Base-by-base conservation (phyloP, 805 yeast genomes). In the Sugiyamaella valdiviana region DNA sequence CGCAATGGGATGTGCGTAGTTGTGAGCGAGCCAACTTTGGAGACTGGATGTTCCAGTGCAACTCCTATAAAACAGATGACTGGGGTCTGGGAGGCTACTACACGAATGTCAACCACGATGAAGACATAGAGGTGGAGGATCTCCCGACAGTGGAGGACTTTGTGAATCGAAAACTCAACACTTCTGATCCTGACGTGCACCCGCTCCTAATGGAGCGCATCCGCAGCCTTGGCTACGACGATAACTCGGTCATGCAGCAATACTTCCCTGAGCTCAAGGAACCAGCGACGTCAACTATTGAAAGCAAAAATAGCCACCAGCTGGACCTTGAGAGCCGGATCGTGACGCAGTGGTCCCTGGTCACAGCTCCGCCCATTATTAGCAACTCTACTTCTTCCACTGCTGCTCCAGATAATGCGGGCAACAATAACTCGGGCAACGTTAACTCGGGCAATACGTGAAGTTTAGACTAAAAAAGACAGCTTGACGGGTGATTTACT, bases 1-100 rank as follows among this genome's bases (percentile, higher is more conserved):
- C 73, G 2, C 72, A 74, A 47, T 85, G 95, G 93, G 49, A 32
- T 24, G 14, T 10, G 21, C 15, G 20, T n/a, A 22, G 24, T 10
- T 46, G 50, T 43, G 12, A 19, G 19, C n/a, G 29, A 20, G 19
- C 23, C 12, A 16, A 46, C n/a, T n/a, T 42, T n/a, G 36, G 32
- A 4, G 36, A 26, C 14, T 46, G 50, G 50, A 26, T 26, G 19
- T 46, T 46, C 17, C 45, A 29, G 17, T 46, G 50, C 32, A 37
- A 32, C 15, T 19, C 32, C 15, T 46, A 46, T 23, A 24, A 21
- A 4, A 23, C 21, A 16, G 42, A 39, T 6, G 14, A 16, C 42
- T 36, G 39, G 39, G 12, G 19, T 14, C 10, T 16, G 9, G 21
- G 39, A 12, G 39, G 21, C 9, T 9, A 12, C 7, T 16, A 5